phyloP scores from a whole-genome alignment of 1,284 basidiomycete genomes.

The Marasmius tenuissimus region DNA sequence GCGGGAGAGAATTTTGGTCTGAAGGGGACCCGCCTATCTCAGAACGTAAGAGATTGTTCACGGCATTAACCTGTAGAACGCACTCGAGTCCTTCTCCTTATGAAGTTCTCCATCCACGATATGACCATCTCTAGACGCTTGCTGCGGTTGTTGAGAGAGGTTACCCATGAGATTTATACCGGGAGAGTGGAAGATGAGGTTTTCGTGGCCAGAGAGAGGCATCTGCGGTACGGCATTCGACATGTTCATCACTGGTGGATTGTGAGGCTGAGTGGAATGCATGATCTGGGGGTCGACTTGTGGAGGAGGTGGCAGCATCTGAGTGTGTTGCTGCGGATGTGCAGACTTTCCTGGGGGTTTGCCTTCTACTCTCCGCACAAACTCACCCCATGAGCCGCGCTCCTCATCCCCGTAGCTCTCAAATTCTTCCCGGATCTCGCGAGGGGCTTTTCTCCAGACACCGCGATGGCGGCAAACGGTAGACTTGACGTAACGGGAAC shows the following conservation, averaged over 20 bases:
- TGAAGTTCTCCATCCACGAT: background rate
- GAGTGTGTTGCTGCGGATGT: background rate
- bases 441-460: slow-evolving; percentile 57
- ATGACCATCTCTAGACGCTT: background rate
- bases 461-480: slow-evolving; percentile 68
- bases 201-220: background rate
- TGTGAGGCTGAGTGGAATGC: background rate
- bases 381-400: slow-evolving; percentile 64
- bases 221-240: background rate
- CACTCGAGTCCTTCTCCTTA: background rate
- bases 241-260: background rate
- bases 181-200: background rate
- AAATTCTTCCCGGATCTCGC: slow-evolving; percentile 44
- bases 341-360: slow-evolving; percentile 7
- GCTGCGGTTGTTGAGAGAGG: background rate
- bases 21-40: background rate
- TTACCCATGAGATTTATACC: background rate
- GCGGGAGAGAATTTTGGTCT: background rate
- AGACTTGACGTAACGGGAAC: slow-evolving; percentile 65
- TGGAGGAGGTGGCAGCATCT: background rate
- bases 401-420: slow-evolving; percentile 55
- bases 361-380: slow-evolving; percentile 54
- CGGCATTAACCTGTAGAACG: background rate
- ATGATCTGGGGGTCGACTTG: background rate
- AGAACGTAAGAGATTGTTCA: background rate